Evolutionary conservation across 1,284 basidiomycete species (phyloP), one percentile per base, ranked within the genome.

Genomic region (Apiotrichum sp.): DNA sequence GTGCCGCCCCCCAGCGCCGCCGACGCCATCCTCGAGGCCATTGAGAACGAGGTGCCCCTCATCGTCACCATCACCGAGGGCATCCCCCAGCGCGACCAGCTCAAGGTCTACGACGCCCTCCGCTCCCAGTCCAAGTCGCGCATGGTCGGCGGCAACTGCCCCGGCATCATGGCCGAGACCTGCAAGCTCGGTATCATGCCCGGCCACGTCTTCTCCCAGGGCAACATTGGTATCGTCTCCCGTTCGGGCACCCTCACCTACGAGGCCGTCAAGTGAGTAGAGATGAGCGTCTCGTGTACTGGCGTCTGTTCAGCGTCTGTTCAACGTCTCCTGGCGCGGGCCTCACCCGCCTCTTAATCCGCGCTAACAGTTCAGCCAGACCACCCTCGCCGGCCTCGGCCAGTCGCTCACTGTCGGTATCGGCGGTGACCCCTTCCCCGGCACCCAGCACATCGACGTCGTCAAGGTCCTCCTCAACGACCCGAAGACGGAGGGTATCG

Each of bases 161-260:
- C 96, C 4, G 96, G 96, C 75, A 86, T 99, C 70, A 98, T 99
- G 72, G 91, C 93, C 33, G 82, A 88, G 55, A 95, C 95, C 14
- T 99, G 96, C 82, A 98, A 98, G 82, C 98, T 99, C 85, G 96
- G 96, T 61, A 99, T 99, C 74, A 95, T 98, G 80, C 96, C 96
- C 32, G 95, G 93, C 42, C 92, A 96, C 73, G 95, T 98, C 67
- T 95, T 98, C 81, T 89, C 79, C 63, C 91, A 95, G 55, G 95
- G 95, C 55, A 92, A 88, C 65, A 93, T 96, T 65, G 92, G 92
- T 87, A 62, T 99, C 67, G 96, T 98, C 55, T 98, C 93, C 33
- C 89, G 93, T 57, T 96, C 93, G 22, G 93, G 93, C 64, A 97
- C 93, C 45, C 63, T 77, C 47, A 77, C 75, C 41, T 77, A 77